phyloP scores from a whole-genome alignment of 768 basidiomycete species.

The Macrolepiota fuliginosa region DNA sequence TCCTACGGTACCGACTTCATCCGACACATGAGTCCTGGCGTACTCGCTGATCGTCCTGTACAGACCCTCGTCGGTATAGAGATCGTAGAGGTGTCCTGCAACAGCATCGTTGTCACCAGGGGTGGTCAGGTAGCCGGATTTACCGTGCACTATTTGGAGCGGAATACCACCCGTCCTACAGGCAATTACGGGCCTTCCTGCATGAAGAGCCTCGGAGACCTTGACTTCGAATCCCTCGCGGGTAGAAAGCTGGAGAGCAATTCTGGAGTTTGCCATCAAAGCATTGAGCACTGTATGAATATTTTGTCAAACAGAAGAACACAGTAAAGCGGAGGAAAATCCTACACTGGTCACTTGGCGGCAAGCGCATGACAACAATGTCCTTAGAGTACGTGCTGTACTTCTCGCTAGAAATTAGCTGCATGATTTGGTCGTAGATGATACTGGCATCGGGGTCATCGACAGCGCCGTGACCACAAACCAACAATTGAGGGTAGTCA shows the following conservation, averaged over 20 bases:
- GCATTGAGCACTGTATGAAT: constrained; percentile 68
- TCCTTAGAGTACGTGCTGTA: constrained; percentile 57
- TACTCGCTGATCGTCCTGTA: constrained; percentile 63
- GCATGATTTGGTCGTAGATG: constrained; percentile 79
- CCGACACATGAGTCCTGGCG: constrained; percentile 74
- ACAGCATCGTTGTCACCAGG: constrained; percentile 75
- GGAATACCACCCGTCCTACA: constrained; percentile 90
- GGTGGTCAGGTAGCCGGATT: constrained; percentile 83
- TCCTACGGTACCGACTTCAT: constrained; percentile 83
- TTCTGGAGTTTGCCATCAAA: constrained; percentile 84
- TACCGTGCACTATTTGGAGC: constrained; percentile 84
- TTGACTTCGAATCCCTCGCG: constrained; percentile 98
- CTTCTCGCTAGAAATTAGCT: constrained; percentile 49
- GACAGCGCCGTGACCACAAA: constrained; percentile 91
- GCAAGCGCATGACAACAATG: constrained; percentile 76
- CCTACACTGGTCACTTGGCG: constrained; percentile 82
- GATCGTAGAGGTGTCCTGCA: constrained; percentile 71
- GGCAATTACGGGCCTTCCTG: constrained; percentile 84
- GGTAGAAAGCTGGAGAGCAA: constrained; percentile 88
- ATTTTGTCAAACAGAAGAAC: constrained; percentile 17
- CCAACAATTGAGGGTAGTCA: constrained; percentile 70
- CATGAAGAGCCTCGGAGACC: constrained; percentile 92
- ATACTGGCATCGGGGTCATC: constrained; percentile 95
- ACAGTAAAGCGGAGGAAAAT: constrained; percentile 29
- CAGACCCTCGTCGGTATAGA: constrained; percentile 71